Evolutionary conservation across 2,329 filamentous ascomycete species (phyloP), one percentile per base, ranked within the genome.

Genomic region (Onygena corvina): DNA sequence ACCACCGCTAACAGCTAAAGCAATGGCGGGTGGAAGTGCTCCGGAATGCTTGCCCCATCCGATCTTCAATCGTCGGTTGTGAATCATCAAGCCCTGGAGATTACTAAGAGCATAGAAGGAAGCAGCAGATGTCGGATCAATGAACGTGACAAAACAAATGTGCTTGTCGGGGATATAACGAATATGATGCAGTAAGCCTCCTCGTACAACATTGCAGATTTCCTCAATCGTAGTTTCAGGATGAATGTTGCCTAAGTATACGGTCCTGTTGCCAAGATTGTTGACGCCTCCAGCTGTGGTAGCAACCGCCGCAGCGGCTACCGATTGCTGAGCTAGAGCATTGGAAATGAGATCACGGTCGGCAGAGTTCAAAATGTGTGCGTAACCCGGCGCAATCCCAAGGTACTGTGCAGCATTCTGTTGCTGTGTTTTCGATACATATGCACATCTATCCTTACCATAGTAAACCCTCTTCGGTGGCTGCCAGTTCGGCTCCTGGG

Each of bases 91-190:
- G 20, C 92, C 92, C 65, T 98, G 92, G 23, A 98, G 75, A 69
- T 96, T 96, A 76, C 89, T 95, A 52, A 98, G 74, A 35, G 92
- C 92, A 61, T 95, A 98, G 73, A 98, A 98, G 1, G 90, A 95
- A 34, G 92, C 92, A 20, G 92, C 92, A 2, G 92, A 93, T 20
- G 92, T 98, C 6, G 92, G 92, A 63, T 98, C 92, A 66, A 98
- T 96, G 70, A 98, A 98, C 1, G 92, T 98, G 50, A 98, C 92
- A 64, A 98, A 98, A 75, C 92, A 98, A 59, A 98, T 98, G 71
- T 98, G 92, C 79, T 98, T 98, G 73, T 98, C 92, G 4, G 92
- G 92, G 60, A 98, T 98, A 70, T 96, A 98, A 59, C 92, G 87
- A 67, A 98, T 94, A 67, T 98, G 92, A 67, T 98, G 92, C 60